Evolutionary conservation across 495 filamentous ascomycete species (phyloP).

Genomic region (Xylaria palmicola): DNA sequence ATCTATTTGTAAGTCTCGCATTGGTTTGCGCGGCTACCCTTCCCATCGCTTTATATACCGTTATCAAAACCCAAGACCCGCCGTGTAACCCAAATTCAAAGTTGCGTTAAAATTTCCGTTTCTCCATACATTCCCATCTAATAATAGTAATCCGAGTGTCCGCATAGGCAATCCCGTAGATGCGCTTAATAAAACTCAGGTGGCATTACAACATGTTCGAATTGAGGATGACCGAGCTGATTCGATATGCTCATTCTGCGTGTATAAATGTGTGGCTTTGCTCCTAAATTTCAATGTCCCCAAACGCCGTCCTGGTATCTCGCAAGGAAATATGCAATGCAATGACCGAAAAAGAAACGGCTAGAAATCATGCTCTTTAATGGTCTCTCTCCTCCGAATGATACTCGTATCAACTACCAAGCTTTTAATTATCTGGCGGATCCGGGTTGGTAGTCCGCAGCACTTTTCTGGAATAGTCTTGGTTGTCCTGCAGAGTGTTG

Average conservation of each 20-base stretch:
- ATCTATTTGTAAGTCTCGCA: conserved; percentile 4
- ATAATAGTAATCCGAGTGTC: background rate
- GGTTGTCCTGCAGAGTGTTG: conserved; percentile 55
- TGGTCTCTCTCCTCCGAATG: conserved; percentile 10
- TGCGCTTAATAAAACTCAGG: background rate
- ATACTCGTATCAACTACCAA: background rate
- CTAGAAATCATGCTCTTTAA: conserved; percentile 5
- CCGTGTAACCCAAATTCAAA: background rate
- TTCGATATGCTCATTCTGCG: conserved; percentile 4
- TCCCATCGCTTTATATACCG: conserved; percentile 4
- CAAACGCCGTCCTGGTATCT: conserved; percentile 45
- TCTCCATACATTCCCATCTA: conserved; percentile 7
- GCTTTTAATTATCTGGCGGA: conserved; percentile 33
- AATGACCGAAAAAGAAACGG: conserved; percentile 24
- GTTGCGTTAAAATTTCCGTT: conserved; percentile 2
- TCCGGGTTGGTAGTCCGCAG: conserved; percentile 56
- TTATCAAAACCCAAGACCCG: background rate
- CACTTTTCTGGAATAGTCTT: conserved; percentile 55
- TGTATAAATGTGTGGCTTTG: conserved; percentile 6
- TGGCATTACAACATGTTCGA: background rate
- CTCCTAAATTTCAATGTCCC: conserved; percentile 27
- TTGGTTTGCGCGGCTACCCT: background rate
- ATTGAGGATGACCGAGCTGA: background rate
- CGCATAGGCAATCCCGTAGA: conserved; percentile 4
- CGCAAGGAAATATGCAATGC: conserved; percentile 35